These are phyloP conservation scores for Mediolabrus comicus DNA, from an alignment of 108 stramenopile genomes.

Conservation along the genomic window DNA sequence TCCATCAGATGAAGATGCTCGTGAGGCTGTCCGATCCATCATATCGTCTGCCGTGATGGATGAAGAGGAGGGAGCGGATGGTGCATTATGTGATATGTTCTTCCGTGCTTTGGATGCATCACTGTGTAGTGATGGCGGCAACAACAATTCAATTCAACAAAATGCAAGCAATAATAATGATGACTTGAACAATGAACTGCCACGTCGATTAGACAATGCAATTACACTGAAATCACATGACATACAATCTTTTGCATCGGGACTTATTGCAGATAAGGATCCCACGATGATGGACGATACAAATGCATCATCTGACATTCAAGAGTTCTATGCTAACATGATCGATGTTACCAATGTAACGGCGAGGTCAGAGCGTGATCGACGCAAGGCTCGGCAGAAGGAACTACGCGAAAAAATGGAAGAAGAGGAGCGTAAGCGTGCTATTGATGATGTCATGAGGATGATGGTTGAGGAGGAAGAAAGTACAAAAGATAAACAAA, in stretches of 20 bases:
- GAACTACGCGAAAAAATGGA: constrained; percentile 57
- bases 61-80: constrained; percentile 20
- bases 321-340: constrained; percentile 70
- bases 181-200: constrained; percentile 1
- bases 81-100: constrained; percentile 39
- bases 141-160: neutral
- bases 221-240: constrained; percentile 65
- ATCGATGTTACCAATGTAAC: constrained; percentile 51
- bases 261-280: constrained; percentile 41
- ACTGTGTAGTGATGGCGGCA: neutral
- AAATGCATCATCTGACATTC: constrained; percentile 33
- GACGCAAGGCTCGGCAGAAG: constrained; percentile 62
- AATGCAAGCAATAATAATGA: neutral
- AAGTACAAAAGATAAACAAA: neutral
- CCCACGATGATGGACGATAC: constrained; percentile 8
- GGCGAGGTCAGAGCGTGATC: constrained; percentile 55
- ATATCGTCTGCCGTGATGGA: constrained; percentile 44
- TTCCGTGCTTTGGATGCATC: constrained; percentile 40
- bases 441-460: constrained; percentile 60
- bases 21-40: constrained; percentile 55
- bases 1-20: constrained; percentile 58
- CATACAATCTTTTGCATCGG: constrained; percentile 57
- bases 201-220: constrained; percentile 47
- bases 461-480: constrained; percentile 42
- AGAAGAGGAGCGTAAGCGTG: constrained; percentile 59